phyloP scores from a whole-genome alignment of 2,329 filamentous ascomycete species.

The Pseudogymnoascus sp. region DNA sequence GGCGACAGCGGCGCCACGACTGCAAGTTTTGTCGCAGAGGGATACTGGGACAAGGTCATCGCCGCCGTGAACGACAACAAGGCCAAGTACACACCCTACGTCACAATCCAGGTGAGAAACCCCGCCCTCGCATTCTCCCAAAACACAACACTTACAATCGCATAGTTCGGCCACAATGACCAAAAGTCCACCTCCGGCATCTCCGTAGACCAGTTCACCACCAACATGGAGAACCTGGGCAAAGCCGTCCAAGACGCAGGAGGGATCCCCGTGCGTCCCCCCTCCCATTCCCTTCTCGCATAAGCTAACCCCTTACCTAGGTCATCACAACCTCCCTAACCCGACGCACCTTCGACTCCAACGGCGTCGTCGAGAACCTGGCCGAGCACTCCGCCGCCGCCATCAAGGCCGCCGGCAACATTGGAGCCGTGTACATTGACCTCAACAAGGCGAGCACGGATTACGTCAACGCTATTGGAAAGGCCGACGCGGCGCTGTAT shows the following conservation, averaged over 20 bases:
- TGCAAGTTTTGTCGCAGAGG: conserved; percentile 35
- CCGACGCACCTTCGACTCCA: conserved; percentile 34
- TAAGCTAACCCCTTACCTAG: neutral
- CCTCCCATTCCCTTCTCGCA: neutral
- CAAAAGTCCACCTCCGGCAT: conserved; percentile 36
- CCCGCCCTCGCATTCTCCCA: too few relatives aligned
- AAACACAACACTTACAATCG: neutral
- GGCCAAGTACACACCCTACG: conserved; percentile 32
- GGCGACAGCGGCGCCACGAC: conserved; percentile 39
- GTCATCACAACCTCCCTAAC: conserved; percentile 39
- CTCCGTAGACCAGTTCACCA: conserved; percentile 30
- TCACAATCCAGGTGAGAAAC: conserved; percentile 37
- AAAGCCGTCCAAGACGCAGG: conserved; percentile 22
- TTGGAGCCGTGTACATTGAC: conserved; percentile 33
- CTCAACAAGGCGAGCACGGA: conserved; percentile 37
- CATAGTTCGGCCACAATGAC: conserved; percentile 41
- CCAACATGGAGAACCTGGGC: conserved; percentile 33
- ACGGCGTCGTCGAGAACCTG: conserved; percentile 36
- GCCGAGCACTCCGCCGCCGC: conserved; percentile 33
- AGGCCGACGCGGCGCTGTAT: conserved; percentile 34
- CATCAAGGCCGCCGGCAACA: conserved; percentile 32
- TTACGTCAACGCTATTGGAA: conserved; percentile 41
- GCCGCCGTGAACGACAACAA: conserved; percentile 28
- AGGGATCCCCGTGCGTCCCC: conserved; percentile 17
- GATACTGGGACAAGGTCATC: conserved; percentile 36